A percentile compares a stretch with the other conserved stretches of the same genome.
phyloP scores from a whole-genome alignment of 257 asterid genomes.

The Vinca minor region DNA sequence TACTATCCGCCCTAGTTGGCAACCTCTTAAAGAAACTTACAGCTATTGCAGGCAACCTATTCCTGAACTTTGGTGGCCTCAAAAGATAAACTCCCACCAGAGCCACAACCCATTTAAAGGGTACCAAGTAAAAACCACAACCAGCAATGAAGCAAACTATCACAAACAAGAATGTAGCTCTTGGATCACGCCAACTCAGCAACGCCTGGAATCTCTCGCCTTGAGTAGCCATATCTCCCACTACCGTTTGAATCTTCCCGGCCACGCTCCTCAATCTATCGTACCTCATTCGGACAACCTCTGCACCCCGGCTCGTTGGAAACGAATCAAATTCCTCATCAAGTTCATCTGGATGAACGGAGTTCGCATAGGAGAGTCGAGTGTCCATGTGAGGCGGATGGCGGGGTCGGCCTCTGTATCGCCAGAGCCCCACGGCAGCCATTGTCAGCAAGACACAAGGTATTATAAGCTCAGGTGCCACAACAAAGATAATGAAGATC shows the following conservation, averaged over 20 bases:
- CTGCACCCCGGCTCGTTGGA: conserved; percentile 55
- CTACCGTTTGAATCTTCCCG: conserved; percentile 77
- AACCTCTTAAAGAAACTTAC: conserved; percentile 84
- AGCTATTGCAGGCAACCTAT: conserved; percentile 53
- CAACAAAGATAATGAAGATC: conserved; percentile 36
- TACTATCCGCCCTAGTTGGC: conserved; percentile 75
- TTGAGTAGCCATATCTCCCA: conserved; percentile 83
- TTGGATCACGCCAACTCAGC: conserved; percentile 86
- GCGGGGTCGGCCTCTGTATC: conserved; percentile 52
- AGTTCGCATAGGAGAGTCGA: conserved; percentile 59
- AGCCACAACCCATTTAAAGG: conserved; percentile 65
- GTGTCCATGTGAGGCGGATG: conserved; percentile 87
- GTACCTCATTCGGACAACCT: conserved; percentile 57
- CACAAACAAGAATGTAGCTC: conserved; percentile 83
- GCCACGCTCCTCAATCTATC: conserved; percentile 82
- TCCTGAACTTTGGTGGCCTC: conserved; percentile 87
- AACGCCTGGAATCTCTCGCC: conserved; percentile 76
- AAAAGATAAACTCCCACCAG: conserved; percentile 50
- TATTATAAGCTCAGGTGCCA: conserved; percentile 64
- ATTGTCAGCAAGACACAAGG: conserved; percentile 47
- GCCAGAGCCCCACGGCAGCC: conserved; percentile 62
- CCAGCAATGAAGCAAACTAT: conserved; percentile 59
- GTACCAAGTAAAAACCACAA: conserved; percentile 61
- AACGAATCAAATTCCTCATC: conserved; percentile 84
- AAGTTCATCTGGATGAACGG: conserved; percentile 58